Percentiles rank a stretch among this genome's conserved stretches.
Evolutionary conservation across 1,139 yeast species (phyloP).

Genomic region (Blastobotrys illinoisensis): DNA sequence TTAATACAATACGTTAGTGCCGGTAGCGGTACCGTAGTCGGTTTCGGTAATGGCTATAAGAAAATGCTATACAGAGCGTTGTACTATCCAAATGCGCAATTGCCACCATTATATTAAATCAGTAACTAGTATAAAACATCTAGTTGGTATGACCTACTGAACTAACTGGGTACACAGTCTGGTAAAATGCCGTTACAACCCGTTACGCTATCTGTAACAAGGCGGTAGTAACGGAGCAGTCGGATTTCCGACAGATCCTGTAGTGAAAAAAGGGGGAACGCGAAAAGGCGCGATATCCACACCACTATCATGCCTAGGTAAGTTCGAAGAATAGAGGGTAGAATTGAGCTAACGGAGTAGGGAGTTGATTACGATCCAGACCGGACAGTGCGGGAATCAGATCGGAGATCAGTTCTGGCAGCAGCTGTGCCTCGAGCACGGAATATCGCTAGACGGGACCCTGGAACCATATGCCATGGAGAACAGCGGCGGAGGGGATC

Average conservation of each 20-base stretch:
- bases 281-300: neutral
- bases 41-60: too few relatives aligned
- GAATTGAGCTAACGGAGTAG: slow-evolving; percentile 11
- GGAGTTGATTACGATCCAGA: slow-evolving; percentile 61
- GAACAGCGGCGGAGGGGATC: slow-evolving; percentile 50
- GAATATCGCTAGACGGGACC: slow-evolving; percentile 71
- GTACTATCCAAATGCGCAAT: too few relatives aligned
- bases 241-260: neutral
- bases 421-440: slow-evolving; percentile 84
- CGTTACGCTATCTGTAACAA: too few relatives aligned
- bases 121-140: too few relatives aligned
- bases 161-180: too few relatives aligned
- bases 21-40: too few relatives aligned
- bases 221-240: too few relatives aligned
- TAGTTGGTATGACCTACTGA: too few relatives aligned
- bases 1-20: too few relatives aligned
- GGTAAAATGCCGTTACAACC: too few relatives aligned
- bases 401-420: slow-evolving; percentile 92
- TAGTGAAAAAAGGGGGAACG: neutral
- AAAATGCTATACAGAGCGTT: too few relatives aligned
- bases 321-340: neutral
- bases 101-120: too few relatives aligned
- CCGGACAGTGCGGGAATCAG: slow-evolving; percentile 95
- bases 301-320: neutral
- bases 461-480: slow-evolving; percentile 30